Conservation (phyloP, 2,329 filamentous ascomycete species). For the Nigrospora sphaerica region DNA sequence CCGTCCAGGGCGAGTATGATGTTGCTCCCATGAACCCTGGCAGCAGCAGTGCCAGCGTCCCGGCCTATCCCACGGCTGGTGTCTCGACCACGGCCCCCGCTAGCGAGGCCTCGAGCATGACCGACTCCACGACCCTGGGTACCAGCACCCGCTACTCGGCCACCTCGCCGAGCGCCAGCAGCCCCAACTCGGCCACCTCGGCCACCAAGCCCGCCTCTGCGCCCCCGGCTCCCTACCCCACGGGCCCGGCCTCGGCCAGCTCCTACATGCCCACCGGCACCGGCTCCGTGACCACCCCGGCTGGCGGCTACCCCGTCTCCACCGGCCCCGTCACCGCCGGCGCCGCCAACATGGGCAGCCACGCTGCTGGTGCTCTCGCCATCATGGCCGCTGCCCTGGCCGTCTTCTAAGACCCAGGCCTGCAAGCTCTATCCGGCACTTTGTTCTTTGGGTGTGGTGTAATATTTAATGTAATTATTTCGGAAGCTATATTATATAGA, state of each 20-base stretch:
- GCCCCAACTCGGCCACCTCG: no score
- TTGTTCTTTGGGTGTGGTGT: neutral
- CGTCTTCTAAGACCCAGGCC: slow-evolving; percentile 10
- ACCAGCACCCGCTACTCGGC: no score
- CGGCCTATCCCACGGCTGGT: neutral
- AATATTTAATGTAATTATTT: slow-evolving; percentile 2
- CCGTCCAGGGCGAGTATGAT: neutral
- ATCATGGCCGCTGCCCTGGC: slow-evolving; percentile 12
- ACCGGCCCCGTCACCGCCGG: slow-evolving; percentile 13
- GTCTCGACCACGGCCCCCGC: slow-evolving; percentile 5
- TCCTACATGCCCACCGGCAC: slow-evolving; percentile 4
- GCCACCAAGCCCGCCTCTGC: no score
- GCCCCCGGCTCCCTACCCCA: no score
- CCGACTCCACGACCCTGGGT: no score
- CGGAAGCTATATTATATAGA: neutral
- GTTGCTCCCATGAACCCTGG: neutral
- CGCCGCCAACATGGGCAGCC: slow-evolving; percentile 16
- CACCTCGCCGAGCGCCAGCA: no score
- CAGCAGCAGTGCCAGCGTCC: slow-evolving; percentile 1
- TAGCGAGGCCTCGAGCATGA: neutral
- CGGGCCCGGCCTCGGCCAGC: neutral
- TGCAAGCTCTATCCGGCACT: neutral
- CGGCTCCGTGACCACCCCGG: slow-evolving; percentile 5
- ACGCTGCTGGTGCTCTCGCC: slow-evolving; percentile 14
- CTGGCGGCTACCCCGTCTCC: slow-evolving; percentile 2